Evolutionary conservation across 257 asterid genomes (phyloP), one percentile per base, ranked within the genome.

Genomic region (Fraxinus excelsior): DNA sequence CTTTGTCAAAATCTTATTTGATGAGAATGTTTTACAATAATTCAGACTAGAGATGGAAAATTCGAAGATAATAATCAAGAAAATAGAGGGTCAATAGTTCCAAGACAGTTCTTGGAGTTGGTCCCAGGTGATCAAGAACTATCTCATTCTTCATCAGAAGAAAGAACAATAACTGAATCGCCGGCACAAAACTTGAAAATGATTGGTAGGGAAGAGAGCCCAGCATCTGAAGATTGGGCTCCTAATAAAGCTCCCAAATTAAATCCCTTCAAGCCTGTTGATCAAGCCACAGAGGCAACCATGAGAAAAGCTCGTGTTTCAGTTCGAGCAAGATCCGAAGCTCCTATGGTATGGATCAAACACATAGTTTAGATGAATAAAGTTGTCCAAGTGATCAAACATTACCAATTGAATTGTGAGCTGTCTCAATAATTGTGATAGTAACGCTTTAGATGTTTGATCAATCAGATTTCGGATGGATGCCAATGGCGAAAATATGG

Each of bases 401-500:
- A 5, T 35, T 35, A 35, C 38, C 1, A 0, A 5, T 35, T 35
- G 38, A 38, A 38, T 35, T 35, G 1, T 35, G 8, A 5, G 10
- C 0, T 7, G 6, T 38, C 46, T 9, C 46, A 38, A 38, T 10
- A 8, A 40, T 12, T 40, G 3, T 40, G 49, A 40, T 40, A 10
- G 49, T 40, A 40, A 40, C 4, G 49, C 3, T 40, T 2, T 2
- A 40, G 49, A 40, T 26, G 8, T 25, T 62, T 25, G 68, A 62
- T 62, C 32, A 25, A 62, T 62, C 78, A 95, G 99, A 95, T 95
- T 49, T 84, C 89, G 0, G 99, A 95, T 82, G 99, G 99, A 65
- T 95, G 99, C 67, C 99, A 93, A 83, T 95, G 99, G 99, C 81
- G 99, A 65, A 95, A 95, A 77, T 95, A 95, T 70, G 99, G 99